Conservation (phyloP, 2,329 filamentous ascomycete genomes). For the Cryphonectria carpinicola region DNA sequence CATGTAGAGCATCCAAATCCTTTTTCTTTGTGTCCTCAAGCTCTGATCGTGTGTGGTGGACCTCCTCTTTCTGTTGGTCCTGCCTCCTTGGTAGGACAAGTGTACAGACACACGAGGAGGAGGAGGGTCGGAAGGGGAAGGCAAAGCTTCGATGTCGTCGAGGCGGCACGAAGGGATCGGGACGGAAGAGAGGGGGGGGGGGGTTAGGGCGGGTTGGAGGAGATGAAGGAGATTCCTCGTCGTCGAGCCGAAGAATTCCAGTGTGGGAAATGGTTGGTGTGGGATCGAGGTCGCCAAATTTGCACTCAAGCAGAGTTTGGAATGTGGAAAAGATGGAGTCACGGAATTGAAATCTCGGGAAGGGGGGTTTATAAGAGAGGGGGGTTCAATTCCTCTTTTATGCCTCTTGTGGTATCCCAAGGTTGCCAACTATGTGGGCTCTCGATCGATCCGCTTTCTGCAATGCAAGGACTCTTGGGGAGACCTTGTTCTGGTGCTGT, state of each 20-base stretch:
- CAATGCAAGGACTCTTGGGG: constrained; percentile 28
- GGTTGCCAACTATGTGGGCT: constrained; percentile 18
- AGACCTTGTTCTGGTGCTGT: constrained; percentile 28
- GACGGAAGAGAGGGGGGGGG: no score
- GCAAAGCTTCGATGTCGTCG: constrained; percentile 22
- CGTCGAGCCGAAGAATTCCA: constrained; percentile 49
- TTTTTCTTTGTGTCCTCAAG: background rate
- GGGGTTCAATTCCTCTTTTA: constrained; percentile 26
- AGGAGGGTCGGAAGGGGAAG: constrained; percentile 23
- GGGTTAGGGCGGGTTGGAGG: constrained; percentile 34
- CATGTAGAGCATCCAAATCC: constrained; percentile 30
- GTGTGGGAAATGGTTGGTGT: constrained; percentile 28
- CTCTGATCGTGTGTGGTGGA: constrained; percentile 19
- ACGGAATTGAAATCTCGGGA: constrained; percentile 20
- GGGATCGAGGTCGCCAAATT: constrained; percentile 25
- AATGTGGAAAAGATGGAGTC: constrained; percentile 17
- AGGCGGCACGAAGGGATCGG: constrained; percentile 41
- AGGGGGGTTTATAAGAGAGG: constrained; percentile 24
- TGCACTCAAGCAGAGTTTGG: constrained; percentile 1
- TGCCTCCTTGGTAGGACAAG: constrained; percentile 14
- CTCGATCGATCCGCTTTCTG: constrained; percentile 20
- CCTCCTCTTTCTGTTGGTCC: constrained; percentile 21
- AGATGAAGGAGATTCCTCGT: constrained; percentile 49
- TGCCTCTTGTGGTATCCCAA: constrained; percentile 7
- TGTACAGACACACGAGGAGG: background rate